A percentile compares a stretch with the other conserved stretches of the same genome.
phyloP scores from a whole-genome alignment of 345 rosid species.

The Eucalyptus albens region DNA sequence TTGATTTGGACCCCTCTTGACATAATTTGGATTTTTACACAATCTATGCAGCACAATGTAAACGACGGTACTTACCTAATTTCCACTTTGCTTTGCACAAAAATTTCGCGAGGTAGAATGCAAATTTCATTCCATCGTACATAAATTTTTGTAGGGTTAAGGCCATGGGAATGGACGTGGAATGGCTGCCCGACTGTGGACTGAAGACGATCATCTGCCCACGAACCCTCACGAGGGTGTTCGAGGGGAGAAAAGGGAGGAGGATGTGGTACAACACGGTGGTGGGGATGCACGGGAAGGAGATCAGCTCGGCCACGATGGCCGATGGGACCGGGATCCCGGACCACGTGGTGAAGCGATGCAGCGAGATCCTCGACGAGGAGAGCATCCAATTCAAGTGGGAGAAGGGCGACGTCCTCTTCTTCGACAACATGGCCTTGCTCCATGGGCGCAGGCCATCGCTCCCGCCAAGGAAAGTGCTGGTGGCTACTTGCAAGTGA shows the following conservation, averaged over 20 bases:
- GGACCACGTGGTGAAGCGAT: slow-evolving; percentile 27
- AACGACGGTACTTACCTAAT: neutral
- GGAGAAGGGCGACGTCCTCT: slow-evolving; percentile 56
- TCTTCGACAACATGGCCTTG: slow-evolving; percentile 50
- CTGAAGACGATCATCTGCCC: slow-evolving; percentile 30
- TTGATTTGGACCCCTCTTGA: neutral
- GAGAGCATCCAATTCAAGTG: slow-evolving; percentile 68
- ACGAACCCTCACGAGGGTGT: slow-evolving; percentile 30
- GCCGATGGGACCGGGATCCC: slow-evolving; percentile 55
- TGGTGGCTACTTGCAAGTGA: slow-evolving; percentile 53
- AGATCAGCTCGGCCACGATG: slow-evolving; percentile 38
- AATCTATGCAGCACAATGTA: neutral
- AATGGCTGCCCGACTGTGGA: slow-evolving; percentile 42
- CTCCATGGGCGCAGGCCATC: slow-evolving; percentile 65
- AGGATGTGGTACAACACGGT: slow-evolving; percentile 67
- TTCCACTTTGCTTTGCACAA: neutral
- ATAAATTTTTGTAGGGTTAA: slow-evolving; percentile 9
- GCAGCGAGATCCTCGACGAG: slow-evolving; percentile 48
- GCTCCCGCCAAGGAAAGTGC: slow-evolving; percentile 39
- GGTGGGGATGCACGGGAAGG: slow-evolving; percentile 60
- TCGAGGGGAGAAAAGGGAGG: slow-evolving; percentile 54
- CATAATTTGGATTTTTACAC: neutral
- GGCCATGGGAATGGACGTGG: slow-evolving; percentile 48
- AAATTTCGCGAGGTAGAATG: neutral
- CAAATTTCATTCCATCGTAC: neutral